A percentile compares a stretch with the other conserved stretches of the same genome.
Conservation (phyloP, 495 filamentous ascomycete genomes). For the Neurospora sp. region DNA sequence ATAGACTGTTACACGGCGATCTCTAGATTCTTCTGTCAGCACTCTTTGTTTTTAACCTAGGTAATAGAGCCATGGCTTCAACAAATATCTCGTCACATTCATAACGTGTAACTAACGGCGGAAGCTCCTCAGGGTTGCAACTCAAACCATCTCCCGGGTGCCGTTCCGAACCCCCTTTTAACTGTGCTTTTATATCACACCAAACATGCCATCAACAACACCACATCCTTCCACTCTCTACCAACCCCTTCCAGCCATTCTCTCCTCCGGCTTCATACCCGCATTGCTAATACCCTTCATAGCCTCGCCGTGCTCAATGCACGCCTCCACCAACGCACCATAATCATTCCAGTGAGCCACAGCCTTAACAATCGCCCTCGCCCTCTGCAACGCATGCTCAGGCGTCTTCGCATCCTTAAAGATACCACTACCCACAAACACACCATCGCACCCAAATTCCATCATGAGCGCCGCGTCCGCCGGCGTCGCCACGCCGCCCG, state of each 20-base stretch:
- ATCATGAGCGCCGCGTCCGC: constrained; percentile 98
- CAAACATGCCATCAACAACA: neutral
- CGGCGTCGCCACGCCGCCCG: constrained; percentile 92
- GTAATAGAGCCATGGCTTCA: neutral
- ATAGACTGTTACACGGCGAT: neutral
- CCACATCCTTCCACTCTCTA: constrained; percentile 26
- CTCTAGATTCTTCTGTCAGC: neutral
- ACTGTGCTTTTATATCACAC: neutral
- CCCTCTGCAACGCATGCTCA: constrained; percentile 77
- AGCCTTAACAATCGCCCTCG: constrained; percentile 89
- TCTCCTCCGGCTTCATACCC: constrained; percentile 62
- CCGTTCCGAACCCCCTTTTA: neutral
- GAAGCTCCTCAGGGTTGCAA: neutral
- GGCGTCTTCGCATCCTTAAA: constrained; percentile 62
- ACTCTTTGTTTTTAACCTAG: neutral
- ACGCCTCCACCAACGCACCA: constrained; percentile 79
- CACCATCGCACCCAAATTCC: constrained; percentile 95
- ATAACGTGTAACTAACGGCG: neutral
- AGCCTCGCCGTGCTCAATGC: constrained; percentile 78
- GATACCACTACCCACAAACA: constrained; percentile 94
- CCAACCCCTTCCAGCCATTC: constrained; percentile 83
- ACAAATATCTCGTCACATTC: neutral
- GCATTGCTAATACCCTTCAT: constrained; percentile 90
- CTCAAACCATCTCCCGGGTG: neutral
- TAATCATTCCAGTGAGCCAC: constrained; percentile 81